Conservation (phyloP, 768 basidiomycete species). For the Boletus pseudo-olivaceus region DNA sequence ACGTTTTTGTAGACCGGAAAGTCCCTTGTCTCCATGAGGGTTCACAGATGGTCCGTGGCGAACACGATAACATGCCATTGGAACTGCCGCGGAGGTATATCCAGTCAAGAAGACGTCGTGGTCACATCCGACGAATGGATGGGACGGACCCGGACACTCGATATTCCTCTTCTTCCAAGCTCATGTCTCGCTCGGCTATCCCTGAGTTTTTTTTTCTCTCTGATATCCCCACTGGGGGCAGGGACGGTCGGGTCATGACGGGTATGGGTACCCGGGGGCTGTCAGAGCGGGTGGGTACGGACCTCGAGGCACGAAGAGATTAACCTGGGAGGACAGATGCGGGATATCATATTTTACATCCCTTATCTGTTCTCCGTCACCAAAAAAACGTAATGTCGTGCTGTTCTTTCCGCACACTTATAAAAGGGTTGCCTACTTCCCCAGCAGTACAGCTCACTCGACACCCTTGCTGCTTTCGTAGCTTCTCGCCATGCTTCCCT, state of each 20-base stretch:
- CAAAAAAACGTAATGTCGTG: not conserved
- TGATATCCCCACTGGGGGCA: not conserved
- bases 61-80: not conserved
- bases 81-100: not conserved
- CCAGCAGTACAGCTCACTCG: not conserved
- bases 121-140: not conserved
- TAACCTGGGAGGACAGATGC: not conserved
- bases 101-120: not conserved
- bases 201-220: not conserved
- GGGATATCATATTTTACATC: not conserved
- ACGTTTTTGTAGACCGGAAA: not conserved
- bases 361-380: not conserved
- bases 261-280: not conserved
- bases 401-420: constrained; percentile 7
- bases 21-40: constrained; percentile 1
- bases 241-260: constrained; percentile 5
- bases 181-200: not conserved
- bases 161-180: not conserved
- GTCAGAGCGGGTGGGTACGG: constrained; percentile 2
- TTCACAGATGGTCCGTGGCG: not conserved
- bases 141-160: not conserved
- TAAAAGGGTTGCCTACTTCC: constrained; percentile 11
- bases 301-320: not conserved
- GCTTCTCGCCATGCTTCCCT: constrained; percentile 40
- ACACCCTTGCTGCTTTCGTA: not conserved